Evolutionary conservation across 2,329 filamentous ascomycete genomes (phyloP).

Genomic region (Exophiala alcalophila): DNA sequence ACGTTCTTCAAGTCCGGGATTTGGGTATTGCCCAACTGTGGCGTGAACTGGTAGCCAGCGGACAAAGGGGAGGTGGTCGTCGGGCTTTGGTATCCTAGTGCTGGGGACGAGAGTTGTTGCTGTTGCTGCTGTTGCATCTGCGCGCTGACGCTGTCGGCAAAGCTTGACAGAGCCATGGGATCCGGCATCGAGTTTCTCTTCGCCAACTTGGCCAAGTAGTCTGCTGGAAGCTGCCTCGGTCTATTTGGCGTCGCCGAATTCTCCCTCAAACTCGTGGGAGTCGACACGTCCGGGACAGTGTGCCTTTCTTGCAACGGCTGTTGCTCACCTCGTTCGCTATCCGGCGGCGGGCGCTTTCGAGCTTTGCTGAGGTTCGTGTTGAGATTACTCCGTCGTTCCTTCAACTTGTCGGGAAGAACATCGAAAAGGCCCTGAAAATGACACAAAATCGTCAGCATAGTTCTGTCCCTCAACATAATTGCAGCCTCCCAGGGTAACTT

Average conservation of each 20-base stretch:
- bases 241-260: constrained; percentile 17
- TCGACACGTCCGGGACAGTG: constrained; percentile 5
- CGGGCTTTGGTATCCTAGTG: constrained; percentile 32
- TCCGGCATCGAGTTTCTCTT: constrained; percentile 29
- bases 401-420: constrained; percentile 71
- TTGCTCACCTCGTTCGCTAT: constrained; percentile 16
- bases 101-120: too few species aligned
- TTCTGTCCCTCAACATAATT: too few species aligned
- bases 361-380: constrained; percentile 41
- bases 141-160: constrained; percentile 15
- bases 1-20: constrained; percentile 50
- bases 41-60: constrained; percentile 30
- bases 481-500: too few species aligned
- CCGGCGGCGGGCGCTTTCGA: constrained; percentile 48
- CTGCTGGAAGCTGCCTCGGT: constrained; percentile 25
- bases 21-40: constrained; percentile 27
- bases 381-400: constrained; percentile 49
- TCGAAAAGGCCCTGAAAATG: constrained; percentile 70
- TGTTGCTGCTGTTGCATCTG: constrained; percentile 29
- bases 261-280: constrained; percentile 14
- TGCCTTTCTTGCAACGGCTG: constrained; percentile 9
- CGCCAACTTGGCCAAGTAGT: constrained; percentile 25
- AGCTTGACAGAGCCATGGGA: constrained; percentile 31
- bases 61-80: constrained; percentile 23
- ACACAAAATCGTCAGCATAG: constrained; percentile 10